These are phyloP conservation scores for Bremia lactucae DNA, from an alignment of 352 stramenopile genomes.

Conservation along the genomic window DNA sequence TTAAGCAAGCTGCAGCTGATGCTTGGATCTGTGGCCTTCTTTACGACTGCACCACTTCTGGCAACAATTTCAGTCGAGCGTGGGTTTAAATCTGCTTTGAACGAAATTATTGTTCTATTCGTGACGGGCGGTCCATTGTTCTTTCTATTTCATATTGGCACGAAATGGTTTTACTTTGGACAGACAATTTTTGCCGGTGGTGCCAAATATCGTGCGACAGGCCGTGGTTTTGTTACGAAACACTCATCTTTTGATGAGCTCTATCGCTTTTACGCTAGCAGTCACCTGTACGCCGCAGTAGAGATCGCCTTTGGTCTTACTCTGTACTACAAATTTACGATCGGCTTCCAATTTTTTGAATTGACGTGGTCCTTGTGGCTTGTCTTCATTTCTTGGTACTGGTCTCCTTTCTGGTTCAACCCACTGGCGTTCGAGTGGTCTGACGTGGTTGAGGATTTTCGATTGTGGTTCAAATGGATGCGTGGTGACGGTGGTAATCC, in stretches of 20 bases:
- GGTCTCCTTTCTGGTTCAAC: constrained; percentile 98
- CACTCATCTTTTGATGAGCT: constrained; percentile 97
- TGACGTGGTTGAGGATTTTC: constrained; percentile 86
- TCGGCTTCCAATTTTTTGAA: constrained; percentile 92
- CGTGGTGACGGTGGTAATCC: constrained; percentile 85
- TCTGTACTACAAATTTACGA: constrained; percentile 91
- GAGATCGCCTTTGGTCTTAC: constrained; percentile 87
- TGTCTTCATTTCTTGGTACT: constrained; percentile 69
- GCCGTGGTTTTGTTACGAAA: constrained; percentile 97
- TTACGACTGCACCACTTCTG: constrained; percentile 95
- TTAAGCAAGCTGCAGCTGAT: constrained; percentile 94
- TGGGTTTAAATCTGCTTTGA: constrained; percentile 91
- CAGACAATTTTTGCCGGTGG: constrained; percentile 97
- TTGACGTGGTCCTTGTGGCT: constrained; percentile 98
- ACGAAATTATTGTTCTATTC: constrained; percentile 91
- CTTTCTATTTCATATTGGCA: constrained; percentile 99
- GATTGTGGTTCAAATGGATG: constrained; percentile 91
- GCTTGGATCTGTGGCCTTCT: constrained; percentile 92
- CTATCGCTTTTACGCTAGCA: constrained; percentile 97
- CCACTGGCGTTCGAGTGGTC: constrained; percentile 95
- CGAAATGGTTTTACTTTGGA: constrained; percentile 98
- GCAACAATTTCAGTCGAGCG: constrained; percentile 96
- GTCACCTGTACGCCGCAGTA: constrained; percentile 94
- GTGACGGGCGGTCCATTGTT: constrained; percentile 95
- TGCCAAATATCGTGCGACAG: constrained; percentile 96